Conservation (phyloP, 1,284 basidiomycete species). For the Rhodotorula sp. region DNA sequence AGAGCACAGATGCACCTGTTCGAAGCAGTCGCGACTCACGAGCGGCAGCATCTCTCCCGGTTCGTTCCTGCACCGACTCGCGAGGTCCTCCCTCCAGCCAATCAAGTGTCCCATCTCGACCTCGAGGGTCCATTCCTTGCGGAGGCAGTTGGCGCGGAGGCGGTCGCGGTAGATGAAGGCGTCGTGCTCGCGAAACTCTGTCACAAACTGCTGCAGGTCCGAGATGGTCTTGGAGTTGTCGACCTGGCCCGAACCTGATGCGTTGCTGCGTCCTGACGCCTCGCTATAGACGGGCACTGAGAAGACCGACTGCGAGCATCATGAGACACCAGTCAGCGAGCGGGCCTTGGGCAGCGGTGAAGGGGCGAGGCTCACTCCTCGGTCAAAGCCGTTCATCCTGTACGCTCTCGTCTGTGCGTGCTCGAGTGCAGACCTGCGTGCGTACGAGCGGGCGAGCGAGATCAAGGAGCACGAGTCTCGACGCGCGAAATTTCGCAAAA, state of each 20-base stretch:
- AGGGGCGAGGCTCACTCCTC: background rate
- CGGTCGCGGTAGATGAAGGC: conserved; percentile 65
- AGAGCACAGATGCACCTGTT: background rate
- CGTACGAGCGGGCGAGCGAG: background rate
- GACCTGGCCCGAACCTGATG: conserved; percentile 18
- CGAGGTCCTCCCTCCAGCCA: conserved; percentile 89
- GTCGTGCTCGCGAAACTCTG: conserved; percentile 59
- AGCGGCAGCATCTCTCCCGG: conserved; percentile 88
- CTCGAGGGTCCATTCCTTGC: conserved; percentile 89
- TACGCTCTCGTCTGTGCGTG: background rate
- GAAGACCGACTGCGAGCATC: conserved; percentile 28
- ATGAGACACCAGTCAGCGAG: background rate
- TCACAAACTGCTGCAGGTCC: conserved; percentile 77
- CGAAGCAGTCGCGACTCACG: conserved; percentile 55
- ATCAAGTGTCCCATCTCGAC: conserved; percentile 87
- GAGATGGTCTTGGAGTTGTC: conserved; percentile 63
- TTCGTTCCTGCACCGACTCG: conserved; percentile 81
- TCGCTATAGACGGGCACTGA: conserved; percentile 42
- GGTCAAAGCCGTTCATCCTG: conserved; percentile 9
- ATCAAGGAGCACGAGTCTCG: background rate
- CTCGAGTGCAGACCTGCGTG: background rate
- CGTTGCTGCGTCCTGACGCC: conserved; percentile 16
- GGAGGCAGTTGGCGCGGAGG: conserved; percentile 79
- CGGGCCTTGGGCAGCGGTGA: background rate
- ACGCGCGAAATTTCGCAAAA: background rate